Percentiles rank a stretch among this genome's conserved stretches.
Conservation (phyloP, 2,329 filamentous ascomycete species). For the Ploettnerulaceae sp. region DNA sequence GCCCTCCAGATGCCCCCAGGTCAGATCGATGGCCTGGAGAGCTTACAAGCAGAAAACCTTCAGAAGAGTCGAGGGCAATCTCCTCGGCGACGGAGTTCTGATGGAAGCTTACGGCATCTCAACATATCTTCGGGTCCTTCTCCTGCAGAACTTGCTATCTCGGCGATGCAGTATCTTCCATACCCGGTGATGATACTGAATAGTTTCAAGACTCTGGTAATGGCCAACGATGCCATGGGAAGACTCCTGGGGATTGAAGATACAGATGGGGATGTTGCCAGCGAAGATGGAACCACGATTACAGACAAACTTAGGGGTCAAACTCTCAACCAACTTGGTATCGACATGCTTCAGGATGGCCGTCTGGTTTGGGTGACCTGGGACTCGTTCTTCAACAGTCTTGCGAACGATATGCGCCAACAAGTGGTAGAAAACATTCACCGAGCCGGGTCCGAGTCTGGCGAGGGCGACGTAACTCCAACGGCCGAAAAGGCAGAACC, state of each 20-base stretch:
- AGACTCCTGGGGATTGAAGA: conserved; percentile 58
- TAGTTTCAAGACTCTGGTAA: conserved; percentile 61
- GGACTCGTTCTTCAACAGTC: conserved; percentile 53
- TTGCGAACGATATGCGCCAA: conserved; percentile 33
- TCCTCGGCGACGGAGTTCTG: conserved; percentile 15
- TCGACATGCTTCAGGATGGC: conserved; percentile 69
- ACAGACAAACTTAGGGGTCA: conserved; percentile 60
- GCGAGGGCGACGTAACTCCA: conserved; percentile 34
- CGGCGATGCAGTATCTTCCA: conserved; percentile 68
- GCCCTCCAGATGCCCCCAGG: conserved; percentile 27
- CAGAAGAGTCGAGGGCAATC: conserved; percentile 18
- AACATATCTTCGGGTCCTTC: conserved; percentile 43
- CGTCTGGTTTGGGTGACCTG: conserved; percentile 54
- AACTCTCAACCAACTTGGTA: conserved; percentile 62
- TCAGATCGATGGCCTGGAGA: conserved; percentile 30
- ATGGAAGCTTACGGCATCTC: conserved; percentile 18
- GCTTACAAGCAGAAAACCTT: conserved; percentile 15
- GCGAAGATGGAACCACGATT: conserved; percentile 39
- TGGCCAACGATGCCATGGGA: conserved; percentile 74
- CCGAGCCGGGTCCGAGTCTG: conserved; percentile 9
- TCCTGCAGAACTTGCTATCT: conserved; percentile 55
- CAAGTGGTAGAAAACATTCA: conserved; percentile 10
- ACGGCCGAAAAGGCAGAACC: conserved; percentile 31
- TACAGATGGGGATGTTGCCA: conserved; percentile 35
- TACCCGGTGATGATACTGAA: conserved; percentile 67